These are phyloP conservation scores for Nemania abortiva DNA, from an alignment of 2,329 filamentous ascomycete genomes.

Conservation along the genomic window DNA sequence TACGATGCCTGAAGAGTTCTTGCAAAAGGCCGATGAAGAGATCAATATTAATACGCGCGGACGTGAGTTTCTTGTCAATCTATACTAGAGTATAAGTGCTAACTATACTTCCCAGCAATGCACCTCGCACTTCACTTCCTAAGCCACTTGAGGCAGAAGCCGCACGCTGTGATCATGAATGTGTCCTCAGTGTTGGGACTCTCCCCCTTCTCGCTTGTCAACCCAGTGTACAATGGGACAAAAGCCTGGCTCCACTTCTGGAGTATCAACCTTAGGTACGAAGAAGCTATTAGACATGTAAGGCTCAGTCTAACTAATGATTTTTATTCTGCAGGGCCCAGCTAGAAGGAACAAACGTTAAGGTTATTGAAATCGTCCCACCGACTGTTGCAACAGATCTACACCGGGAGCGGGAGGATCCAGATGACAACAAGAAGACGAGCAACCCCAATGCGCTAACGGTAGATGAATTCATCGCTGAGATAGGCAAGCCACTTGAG, in stretches of 20 bases:
- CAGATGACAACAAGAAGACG: neutral
- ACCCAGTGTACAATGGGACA: neutral
- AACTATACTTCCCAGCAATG: neutral
- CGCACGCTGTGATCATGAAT: neutral
- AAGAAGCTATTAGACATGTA: neutral
- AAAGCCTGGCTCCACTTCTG: constrained; percentile 8
- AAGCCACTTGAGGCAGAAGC: neutral
- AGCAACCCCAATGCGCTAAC: neutral
- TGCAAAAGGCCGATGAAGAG: neutral
- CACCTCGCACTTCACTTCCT: neutral
- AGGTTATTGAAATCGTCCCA: neutral
- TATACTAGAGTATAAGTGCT: neutral
- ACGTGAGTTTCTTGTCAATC: neutral
- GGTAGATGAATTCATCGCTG: neutral
- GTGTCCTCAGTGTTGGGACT: neutral
- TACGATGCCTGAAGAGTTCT: neutral
- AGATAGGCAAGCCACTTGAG: neutral
- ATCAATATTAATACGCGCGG: neutral
- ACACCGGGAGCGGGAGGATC: neutral
- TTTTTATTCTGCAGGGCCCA: neutral
- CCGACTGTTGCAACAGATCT: neutral
- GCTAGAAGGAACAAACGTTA: neutral
- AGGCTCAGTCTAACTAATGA: neutral
- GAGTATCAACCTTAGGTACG: constrained; percentile 3
- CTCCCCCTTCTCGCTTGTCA: neutral